Percentiles rank a stretch among this genome's conserved stretches.
Conservation (phyloP, 2,329 filamentous ascomycete species). For the Colletotrichum destructivum region DNA sequence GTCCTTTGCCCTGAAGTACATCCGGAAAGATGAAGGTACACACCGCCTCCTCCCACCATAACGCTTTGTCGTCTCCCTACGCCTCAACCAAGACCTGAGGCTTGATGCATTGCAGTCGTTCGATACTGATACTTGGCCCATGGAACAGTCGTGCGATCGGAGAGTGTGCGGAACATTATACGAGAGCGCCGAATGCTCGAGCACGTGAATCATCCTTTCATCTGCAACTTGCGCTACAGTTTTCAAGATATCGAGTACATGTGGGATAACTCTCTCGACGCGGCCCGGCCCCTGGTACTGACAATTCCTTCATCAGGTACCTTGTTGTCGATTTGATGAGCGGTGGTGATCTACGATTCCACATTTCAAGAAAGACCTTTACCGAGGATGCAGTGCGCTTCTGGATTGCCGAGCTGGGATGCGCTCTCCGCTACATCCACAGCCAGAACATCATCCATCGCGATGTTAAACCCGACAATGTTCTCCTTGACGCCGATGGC, state of each 20-base stretch:
- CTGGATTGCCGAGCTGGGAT: slow-evolving; percentile 96
- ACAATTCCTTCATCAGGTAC: slow-evolving; percentile 75
- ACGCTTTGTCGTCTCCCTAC: not conserved
- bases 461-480: slow-evolving; percentile 94
- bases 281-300: slow-evolving; percentile 35
- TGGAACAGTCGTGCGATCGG: slow-evolving; percentile 87
- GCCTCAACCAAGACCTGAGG: slow-evolving; percentile 3
- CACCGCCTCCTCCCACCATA: slow-evolving; percentile 13
- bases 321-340: slow-evolving; percentile 99
- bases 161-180: slow-evolving; percentile 98
- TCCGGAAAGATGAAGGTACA: slow-evolving; percentile 96
- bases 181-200: slow-evolving; percentile 98
- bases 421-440: slow-evolving; percentile 90
- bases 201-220: slow-evolving; percentile 96
- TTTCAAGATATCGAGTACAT: slow-evolving; percentile 99
- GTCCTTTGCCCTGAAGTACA: slow-evolving; percentile 98
- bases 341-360: slow-evolving; percentile 95
- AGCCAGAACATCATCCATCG: slow-evolving; percentile 90
- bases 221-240: slow-evolving; percentile 98
- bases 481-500: slow-evolving; percentile 87
- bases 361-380: slow-evolving; percentile 97
- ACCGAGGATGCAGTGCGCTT: slow-evolving; percentile 97
- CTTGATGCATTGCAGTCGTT: not conserved
- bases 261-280: slow-evolving; percentile 66
- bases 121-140: slow-evolving; percentile 38